Percentiles rank a stretch among this genome's conserved stretches.
These are phyloP conservation scores for Neoboletus subvelutipes DNA, from an alignment of 768 basidiomycete genomes.

Conservation along the genomic window DNA sequence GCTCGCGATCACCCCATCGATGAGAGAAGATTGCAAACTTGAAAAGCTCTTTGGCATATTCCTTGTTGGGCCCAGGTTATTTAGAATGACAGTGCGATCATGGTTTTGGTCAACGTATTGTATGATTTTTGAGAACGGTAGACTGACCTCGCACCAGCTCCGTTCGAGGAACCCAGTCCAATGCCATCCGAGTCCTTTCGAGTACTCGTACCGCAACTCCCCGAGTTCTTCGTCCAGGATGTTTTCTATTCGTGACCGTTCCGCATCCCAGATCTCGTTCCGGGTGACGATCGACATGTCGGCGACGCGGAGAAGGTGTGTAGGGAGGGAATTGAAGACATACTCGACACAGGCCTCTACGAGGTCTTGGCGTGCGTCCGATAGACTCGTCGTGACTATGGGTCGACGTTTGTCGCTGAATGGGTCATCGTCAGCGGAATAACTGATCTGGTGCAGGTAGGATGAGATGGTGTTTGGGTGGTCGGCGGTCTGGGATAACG, in stretches of 20 bases:
- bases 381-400: neutral
- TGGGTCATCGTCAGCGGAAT: conserved; percentile 9
- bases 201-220: conserved; percentile 1
- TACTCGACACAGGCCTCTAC: neutral
- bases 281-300: conserved; percentile 7
- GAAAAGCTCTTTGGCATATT: conserved; percentile 7
- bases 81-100: too few species aligned
- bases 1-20: conserved; percentile 8
- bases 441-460: conserved; percentile 11
- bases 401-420: conserved; percentile 1
- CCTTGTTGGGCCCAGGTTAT: neutral
- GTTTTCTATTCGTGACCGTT: conserved; percentile 1
- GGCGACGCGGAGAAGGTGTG: neutral
- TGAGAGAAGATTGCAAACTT: conserved; percentile 10
- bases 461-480: neutral
- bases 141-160: conserved; percentile 6
- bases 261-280: conserved; percentile 8
- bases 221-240: neutral
- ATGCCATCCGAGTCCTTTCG: too few species aligned
- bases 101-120: neutral
- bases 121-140: too few species aligned
- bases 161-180: conserved; percentile 11
- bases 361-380: conserved; percentile 7
- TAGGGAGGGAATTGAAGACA: conserved; percentile 8
- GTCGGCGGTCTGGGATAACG: neutral